Conservation (phyloP, 768 basidiomycete species). For the Pleurotus tuber-regium region DNA sequence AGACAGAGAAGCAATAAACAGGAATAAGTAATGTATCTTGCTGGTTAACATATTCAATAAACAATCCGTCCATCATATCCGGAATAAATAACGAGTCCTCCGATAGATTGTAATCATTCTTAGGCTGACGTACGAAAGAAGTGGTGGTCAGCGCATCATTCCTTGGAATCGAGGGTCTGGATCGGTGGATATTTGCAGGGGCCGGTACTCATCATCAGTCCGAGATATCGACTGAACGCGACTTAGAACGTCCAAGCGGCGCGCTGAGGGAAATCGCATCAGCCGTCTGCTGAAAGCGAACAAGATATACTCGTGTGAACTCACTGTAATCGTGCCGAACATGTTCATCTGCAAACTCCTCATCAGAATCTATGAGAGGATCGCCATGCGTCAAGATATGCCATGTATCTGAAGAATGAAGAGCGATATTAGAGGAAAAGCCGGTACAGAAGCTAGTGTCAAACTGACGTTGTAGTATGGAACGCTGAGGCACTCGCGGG, state of each 20-base stretch:
- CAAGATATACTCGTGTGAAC: conserved; percentile 21
- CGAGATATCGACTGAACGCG: conserved; percentile 1
- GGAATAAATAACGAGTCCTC: conserved; percentile 3
- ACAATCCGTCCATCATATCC: conserved; percentile 9
- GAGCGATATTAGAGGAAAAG: too few species aligned
- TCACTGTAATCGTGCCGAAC: conserved; percentile 64
- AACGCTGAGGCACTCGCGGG: conserved; percentile 32
- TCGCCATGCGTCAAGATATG: conserved; percentile 63
- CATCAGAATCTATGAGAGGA: conserved; percentile 75
- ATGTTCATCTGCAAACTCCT: conserved; percentile 64
- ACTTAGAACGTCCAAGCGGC: conserved; percentile 1
- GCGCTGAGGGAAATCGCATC: neutral
- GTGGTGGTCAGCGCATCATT: neutral
- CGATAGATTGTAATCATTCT: neutral
- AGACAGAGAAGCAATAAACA: neutral
- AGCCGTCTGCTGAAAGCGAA: neutral
- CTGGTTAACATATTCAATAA: conserved; percentile 9
- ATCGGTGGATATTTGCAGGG: neutral
- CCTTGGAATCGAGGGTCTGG: neutral
- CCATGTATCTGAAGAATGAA: conserved; percentile 68
- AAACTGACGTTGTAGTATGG: conserved; percentile 68
- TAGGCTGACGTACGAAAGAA: too few species aligned
- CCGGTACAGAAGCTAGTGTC: too few species aligned
- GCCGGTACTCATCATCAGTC: neutral
- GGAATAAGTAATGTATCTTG: neutral